Evolutionary conservation across 2,329 filamentous ascomycete species (phyloP).

Genomic region (Albifimbria verrucaria): DNA sequence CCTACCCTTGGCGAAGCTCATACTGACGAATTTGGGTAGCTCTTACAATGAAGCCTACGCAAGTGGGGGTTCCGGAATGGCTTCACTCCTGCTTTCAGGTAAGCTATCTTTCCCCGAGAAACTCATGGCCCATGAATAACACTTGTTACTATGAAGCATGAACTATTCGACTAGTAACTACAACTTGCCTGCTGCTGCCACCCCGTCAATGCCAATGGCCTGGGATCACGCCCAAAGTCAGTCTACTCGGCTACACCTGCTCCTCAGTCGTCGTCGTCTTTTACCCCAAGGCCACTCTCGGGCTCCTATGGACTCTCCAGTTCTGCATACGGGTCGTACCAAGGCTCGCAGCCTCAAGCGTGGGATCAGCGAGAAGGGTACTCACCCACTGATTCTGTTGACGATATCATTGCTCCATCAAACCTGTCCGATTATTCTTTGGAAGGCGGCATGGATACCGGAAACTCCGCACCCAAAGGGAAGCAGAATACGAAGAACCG

Average conservation of each 20-base stretch:
- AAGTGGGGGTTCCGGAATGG: slow-evolving; percentile 32
- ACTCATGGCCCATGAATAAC: slow-evolving; percentile 25
- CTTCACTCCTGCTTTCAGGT: slow-evolving; percentile 13
- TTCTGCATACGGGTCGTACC: slow-evolving; percentile 33
- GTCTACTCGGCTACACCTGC: slow-evolving; percentile 27
- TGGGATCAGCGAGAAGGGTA: slow-evolving; percentile 49
- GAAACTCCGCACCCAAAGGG: slow-evolving; percentile 37
- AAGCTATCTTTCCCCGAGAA: neutral
- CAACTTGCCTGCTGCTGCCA: slow-evolving; percentile 18
- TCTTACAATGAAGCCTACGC: slow-evolving; percentile 26
- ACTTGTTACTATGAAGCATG: slow-evolving; percentile 35
- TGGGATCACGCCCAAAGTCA: slow-evolving; percentile 36
- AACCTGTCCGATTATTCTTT: slow-evolving; percentile 59
- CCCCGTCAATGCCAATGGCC: slow-evolving; percentile 29
- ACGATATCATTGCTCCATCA: slow-evolving; percentile 56
- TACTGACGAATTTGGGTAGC: slow-evolving; percentile 16
- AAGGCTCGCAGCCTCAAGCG: slow-evolving; percentile 36
- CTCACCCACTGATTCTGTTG: slow-evolving; percentile 56
- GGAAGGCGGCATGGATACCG: slow-evolving; percentile 44
- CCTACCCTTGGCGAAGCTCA: neutral
- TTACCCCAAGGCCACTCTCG: slow-evolving; percentile 36
- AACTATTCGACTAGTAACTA: slow-evolving; percentile 36
- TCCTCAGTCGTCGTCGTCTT: slow-evolving; percentile 34
- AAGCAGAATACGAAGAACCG: slow-evolving; percentile 46
- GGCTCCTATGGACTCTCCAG: slow-evolving; percentile 30